A percentile compares a stretch with the other conserved stretches of the same genome.
Evolutionary conservation across 257 asterid species (phyloP).

Genomic region (Gentiana straminea): DNA sequence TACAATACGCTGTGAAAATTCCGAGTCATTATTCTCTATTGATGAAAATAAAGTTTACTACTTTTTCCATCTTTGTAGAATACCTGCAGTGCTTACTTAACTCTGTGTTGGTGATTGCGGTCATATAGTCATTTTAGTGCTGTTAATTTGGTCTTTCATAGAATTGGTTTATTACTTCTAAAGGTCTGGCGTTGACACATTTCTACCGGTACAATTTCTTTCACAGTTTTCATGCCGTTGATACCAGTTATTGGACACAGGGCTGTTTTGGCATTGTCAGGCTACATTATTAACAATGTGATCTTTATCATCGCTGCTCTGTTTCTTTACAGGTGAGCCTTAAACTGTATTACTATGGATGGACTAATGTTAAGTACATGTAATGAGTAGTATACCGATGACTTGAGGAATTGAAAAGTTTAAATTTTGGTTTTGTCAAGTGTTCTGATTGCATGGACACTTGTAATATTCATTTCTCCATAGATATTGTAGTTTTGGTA

Average conservation of each 20-base stretch:
- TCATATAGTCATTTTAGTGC: not conserved
- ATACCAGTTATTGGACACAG: slow-evolving; percentile 74
- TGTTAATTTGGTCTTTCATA: too few relatives aligned
- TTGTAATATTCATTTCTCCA: too few relatives aligned
- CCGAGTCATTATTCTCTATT: too few relatives aligned
- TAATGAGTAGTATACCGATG: too few relatives aligned
- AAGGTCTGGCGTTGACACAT: too few relatives aligned
- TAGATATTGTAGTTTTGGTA: too few relatives aligned
- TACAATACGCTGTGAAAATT: not conserved
- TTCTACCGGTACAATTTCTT: not conserved
- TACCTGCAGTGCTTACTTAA: not conserved
- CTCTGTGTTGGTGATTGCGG: not conserved
- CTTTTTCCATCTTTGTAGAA: not conserved
- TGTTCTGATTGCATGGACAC: too few relatives aligned
- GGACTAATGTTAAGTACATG: too few relatives aligned
- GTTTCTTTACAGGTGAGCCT: slow-evolving; percentile 55
- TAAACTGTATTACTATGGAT: not conserved
- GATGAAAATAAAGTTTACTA: not conserved
- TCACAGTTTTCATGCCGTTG: slow-evolving; percentile 77
- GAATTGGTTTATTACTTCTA: too few relatives aligned
- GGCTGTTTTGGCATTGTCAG: slow-evolving; percentile 80
- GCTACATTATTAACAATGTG: slow-evolving; percentile 60
- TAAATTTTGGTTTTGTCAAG: too few relatives aligned
- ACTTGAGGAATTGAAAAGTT: too few relatives aligned
- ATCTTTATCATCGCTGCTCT: slow-evolving; percentile 65